These are phyloP conservation scores for Eutrema salsugineum DNA, from an alignment of 441 rosid genomes.

Conservation along the genomic window DNA sequence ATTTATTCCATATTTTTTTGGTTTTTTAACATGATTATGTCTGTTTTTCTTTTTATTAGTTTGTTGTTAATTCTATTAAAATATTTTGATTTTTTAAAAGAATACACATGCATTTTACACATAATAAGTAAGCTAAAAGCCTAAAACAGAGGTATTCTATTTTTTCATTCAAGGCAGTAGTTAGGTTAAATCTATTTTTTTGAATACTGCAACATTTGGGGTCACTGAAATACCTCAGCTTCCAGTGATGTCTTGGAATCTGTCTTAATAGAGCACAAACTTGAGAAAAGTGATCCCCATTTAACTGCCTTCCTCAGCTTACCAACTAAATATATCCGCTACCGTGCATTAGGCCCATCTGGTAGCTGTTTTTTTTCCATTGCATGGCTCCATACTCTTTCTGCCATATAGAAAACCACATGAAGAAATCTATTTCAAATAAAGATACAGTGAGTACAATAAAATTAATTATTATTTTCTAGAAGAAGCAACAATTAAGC, in stretches of 20 bases:
- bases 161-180: not conserved
- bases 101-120: not conserved
- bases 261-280: constrained; percentile 74
- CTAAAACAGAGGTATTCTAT: not conserved
- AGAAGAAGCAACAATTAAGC: constrained; percentile 2
- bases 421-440: constrained; percentile 75
- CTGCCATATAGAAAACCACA: constrained; percentile 84
- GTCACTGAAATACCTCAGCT: constrained; percentile 67
- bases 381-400: constrained; percentile 99
- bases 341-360: constrained; percentile 90
- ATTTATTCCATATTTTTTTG: too few species aligned
- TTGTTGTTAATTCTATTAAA: too few species aligned
- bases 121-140: not conserved
- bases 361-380: constrained; percentile 98
- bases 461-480: not conserved
- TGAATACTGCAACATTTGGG: constrained; percentile 3
- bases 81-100: too few species aligned
- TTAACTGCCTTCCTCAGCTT: constrained; percentile 93
- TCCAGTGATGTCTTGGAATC: constrained; percentile 90
- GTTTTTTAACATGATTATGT: too few species aligned
- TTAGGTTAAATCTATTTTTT: not conserved
- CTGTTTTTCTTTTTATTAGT: too few species aligned
- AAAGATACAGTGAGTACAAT: not conserved
- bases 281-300: constrained; percentile 86
- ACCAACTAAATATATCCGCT: constrained; percentile 87